Percentiles rank a stretch among this genome's conserved stretches.
Evolutionary conservation across 805 yeast genomes (phyloP).

Genomic region (Ogataea philodendri): DNA sequence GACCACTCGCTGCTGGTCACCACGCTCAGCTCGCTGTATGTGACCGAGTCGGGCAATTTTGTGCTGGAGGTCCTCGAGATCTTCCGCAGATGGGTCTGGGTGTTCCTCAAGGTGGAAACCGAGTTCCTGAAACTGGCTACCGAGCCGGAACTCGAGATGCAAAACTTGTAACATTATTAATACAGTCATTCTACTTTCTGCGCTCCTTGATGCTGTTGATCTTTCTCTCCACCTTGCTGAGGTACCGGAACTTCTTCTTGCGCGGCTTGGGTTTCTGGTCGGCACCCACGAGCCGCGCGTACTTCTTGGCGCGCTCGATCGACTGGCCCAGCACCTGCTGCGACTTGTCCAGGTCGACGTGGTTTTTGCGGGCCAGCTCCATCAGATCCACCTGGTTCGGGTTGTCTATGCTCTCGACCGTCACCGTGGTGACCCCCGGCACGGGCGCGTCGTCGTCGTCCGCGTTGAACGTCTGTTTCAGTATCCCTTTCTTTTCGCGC

Average conservation of each 20-base stretch:
- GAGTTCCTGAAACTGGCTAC: conserved; percentile 47
- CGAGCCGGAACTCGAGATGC: conserved; percentile 25
- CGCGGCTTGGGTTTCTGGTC: conserved; percentile 42
- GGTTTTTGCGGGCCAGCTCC: conserved; percentile 56
- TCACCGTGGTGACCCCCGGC: conserved; percentile 46
- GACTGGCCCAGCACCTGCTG: conserved; percentile 71
- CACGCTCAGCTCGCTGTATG: conserved; percentile 29
- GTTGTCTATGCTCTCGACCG: conserved; percentile 54
- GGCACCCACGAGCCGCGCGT: conserved; percentile 67
- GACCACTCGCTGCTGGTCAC: conserved; percentile 16
- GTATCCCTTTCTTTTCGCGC: conserved; percentile 38
- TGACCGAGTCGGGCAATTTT: conserved; percentile 60
- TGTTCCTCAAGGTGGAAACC: conserved; percentile 76
- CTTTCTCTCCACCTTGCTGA: conserved; percentile 77
- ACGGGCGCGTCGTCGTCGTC: conserved; percentile 39
- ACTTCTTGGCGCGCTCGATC: conserved; percentile 75
- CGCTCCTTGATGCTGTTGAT: conserved; percentile 44
- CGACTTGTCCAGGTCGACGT: conserved; percentile 68
- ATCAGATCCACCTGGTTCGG: conserved; percentile 40
- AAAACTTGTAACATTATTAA: conserved; percentile 11
- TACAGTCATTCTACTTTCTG: conserved; percentile 12
- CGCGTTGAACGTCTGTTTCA: conserved; percentile 42
- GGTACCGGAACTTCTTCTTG: conserved; percentile 85
- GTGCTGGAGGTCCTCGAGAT: conserved; percentile 72
- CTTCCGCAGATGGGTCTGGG: conserved; percentile 86